These are phyloP conservation scores for Lycium ferocissimum DNA, from an alignment of 257 asterid species.

Conservation along the genomic window DNA sequence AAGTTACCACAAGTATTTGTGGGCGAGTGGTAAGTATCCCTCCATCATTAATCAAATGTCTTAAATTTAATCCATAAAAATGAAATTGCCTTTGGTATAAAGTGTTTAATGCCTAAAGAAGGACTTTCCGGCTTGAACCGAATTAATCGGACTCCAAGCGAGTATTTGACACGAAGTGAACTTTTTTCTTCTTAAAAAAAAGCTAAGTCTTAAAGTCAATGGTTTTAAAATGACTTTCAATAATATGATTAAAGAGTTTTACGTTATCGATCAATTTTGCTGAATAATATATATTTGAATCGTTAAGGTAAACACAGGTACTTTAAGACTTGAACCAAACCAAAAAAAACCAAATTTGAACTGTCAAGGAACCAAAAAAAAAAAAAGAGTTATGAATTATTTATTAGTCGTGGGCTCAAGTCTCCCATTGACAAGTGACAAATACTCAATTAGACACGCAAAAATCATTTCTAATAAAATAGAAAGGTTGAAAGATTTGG, in stretches of 20 bases:
- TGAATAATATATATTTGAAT: neutral
- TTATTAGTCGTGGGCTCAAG: neutral
- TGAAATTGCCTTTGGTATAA: too few species aligned
- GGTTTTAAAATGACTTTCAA: neutral
- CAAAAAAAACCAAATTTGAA: neutral
- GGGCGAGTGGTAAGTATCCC: too few species aligned
- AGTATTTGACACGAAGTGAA: too few species aligned
- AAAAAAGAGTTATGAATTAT: neutral
- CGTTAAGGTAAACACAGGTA: neutral
- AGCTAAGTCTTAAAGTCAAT: neutral
- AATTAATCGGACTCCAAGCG: too few species aligned
- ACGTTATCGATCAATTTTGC: neutral
- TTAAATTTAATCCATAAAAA: too few species aligned
- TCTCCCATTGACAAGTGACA: neutral
- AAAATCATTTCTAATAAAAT: neutral
- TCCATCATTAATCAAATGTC: too few species aligned
- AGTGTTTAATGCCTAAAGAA: too few species aligned
- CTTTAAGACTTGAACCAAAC: neutral
- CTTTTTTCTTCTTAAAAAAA: too few species aligned
- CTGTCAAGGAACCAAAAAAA: too few species aligned
- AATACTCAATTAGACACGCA: neutral
- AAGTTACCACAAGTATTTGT: too few species aligned
- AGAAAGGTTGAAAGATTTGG: neutral
- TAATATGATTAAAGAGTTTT: neutral
- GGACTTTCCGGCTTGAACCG: too few species aligned